Evolutionary conservation across 805 yeast species (phyloP), one percentile per base, ranked within the genome.

Genomic region (Ogataea thermomethanolica): DNA sequence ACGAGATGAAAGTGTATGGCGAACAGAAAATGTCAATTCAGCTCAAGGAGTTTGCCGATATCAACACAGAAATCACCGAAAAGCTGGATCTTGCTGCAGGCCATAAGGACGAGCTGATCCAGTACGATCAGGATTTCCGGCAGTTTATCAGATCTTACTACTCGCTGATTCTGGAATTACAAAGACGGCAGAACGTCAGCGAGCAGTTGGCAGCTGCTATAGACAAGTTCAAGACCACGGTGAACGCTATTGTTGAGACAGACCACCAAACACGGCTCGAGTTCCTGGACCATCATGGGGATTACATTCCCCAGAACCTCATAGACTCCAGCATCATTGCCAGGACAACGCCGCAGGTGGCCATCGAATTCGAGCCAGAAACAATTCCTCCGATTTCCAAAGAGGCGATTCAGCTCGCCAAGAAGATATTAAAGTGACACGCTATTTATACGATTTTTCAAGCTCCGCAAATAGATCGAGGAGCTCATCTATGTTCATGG

Each of bases 141-240:
- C 62, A 69, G 32, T 82, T 81, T 46, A 61, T 67, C 29, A 56
- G 59, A 14, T 70, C 86, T 8, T 82, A 80, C 49, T 65, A 73
- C 36, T 66, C 73, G 3, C 54, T 81, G 39, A 50, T 78, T 0
- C 44, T 69, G 13, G 90, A 82, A 51, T 61, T 76, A 1, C 61
- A 71, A 7, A 65, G 89, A 33, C 66, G 88, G 33, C 55, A 57
- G 13, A 56, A 58, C 8, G 53, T 73, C 1, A 71, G 75, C 32
- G 50, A 46, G 1, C 59, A 67, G 32, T 67, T 81, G 58, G 46
- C 58, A 7, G 48, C 48, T 6, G 48, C 76, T 2, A 55, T 78
- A 1, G 55, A 63, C 6, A 66, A 66, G 1, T 70, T 81, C 48
- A 62, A 70, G 34, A 32, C 49, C 0, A 64, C 67, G 32, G 52